Conservation (phyloP, 139 green algal species). For the Tetraselmis striata region DNA sequence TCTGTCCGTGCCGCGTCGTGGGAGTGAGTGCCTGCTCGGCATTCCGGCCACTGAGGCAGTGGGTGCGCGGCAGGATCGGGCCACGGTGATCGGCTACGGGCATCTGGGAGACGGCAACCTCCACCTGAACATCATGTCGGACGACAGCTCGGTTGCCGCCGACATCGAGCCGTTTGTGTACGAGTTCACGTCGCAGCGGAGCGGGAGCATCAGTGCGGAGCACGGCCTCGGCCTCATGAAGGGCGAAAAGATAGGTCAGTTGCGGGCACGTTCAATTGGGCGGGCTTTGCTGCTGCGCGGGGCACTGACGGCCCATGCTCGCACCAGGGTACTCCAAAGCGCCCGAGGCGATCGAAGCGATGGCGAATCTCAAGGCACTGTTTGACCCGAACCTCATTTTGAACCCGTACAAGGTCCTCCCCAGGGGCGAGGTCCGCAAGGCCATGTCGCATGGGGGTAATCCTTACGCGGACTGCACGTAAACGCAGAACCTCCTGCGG, state of each 20-base stretch:
- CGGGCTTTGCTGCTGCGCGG: background rate
- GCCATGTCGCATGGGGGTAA: too few relatives aligned
- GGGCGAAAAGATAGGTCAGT: slow-evolving; percentile 46
- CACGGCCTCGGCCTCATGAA: slow-evolving; percentile 95
- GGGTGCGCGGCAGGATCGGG: background rate
- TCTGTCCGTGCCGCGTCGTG: background rate
- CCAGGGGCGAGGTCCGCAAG: slow-evolving; percentile 12
- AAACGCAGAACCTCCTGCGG: too few relatives aligned
- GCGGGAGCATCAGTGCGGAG: slow-evolving; percentile 91
- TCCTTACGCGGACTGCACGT: too few relatives aligned
- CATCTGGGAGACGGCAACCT: slow-evolving; percentile 96
- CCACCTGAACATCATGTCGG: slow-evolving; percentile 84
- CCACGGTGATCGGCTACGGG: slow-evolving; percentile 81
- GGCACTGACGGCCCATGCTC: background rate
- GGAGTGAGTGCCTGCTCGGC: too few relatives aligned
- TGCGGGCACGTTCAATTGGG: background rate
- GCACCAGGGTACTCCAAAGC: slow-evolving; percentile 61
- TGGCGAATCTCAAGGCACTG: slow-evolving; percentile 74
- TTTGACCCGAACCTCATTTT: slow-evolving; percentile 86
- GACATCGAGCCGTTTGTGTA: slow-evolving; percentile 94
- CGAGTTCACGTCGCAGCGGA: slow-evolving; percentile 57
- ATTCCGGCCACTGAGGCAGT: too few relatives aligned
- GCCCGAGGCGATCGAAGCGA: slow-evolving; percentile 59
- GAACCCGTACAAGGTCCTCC: slow-evolving; percentile 95
- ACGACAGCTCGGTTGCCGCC: background rate